Evolutionary conservation across 108 stramenopile genomes (phyloP).

Genomic region (Craspedostauros australis): DNA sequence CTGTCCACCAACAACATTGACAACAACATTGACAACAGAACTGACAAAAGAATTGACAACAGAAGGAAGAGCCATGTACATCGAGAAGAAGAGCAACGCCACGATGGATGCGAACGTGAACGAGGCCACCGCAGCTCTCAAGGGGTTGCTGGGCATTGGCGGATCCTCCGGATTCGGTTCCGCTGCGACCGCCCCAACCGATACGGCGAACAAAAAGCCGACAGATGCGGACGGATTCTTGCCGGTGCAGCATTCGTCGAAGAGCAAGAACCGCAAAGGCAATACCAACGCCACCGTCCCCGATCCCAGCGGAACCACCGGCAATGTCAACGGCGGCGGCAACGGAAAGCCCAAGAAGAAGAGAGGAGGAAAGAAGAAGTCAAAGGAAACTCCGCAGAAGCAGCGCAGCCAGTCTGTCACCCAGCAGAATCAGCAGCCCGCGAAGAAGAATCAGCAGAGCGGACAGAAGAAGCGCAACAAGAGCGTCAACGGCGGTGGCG

Average conservation of each 20-base stretch:
- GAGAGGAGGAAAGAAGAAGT: slow-evolving; percentile 6
- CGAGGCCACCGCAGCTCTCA: slow-evolving; percentile 41
- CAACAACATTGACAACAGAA: no score
- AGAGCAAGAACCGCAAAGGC: not conserved
- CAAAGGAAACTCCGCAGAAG: slow-evolving; percentile 1
- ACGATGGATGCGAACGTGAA: slow-evolving; percentile 21
- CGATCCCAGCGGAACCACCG: not conserved
- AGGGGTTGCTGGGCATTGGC: slow-evolving; percentile 49
- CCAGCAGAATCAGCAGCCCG: slow-evolving; percentile 5
- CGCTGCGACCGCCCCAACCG: no score
- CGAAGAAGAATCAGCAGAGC: slow-evolving; percentile 20
- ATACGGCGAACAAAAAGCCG: no score
- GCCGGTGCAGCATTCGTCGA: no score
- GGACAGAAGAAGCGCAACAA: slow-evolving; percentile 5
- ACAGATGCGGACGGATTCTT: no score
- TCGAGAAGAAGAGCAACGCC: no score
- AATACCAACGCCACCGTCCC: not conserved
- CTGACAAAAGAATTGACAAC: no score
- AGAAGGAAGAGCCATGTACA: no score
- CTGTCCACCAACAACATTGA: no score
- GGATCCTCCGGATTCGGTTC: not conserved
- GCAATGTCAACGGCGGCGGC: not conserved
- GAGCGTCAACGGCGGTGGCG: not conserved
- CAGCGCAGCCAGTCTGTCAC: not conserved
- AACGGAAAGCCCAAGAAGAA: not conserved